These are phyloP conservation scores for Alternaria hordeiaustralica DNA, from an alignment of 2,329 filamentous ascomycete genomes.

Conservation along the genomic window DNA sequence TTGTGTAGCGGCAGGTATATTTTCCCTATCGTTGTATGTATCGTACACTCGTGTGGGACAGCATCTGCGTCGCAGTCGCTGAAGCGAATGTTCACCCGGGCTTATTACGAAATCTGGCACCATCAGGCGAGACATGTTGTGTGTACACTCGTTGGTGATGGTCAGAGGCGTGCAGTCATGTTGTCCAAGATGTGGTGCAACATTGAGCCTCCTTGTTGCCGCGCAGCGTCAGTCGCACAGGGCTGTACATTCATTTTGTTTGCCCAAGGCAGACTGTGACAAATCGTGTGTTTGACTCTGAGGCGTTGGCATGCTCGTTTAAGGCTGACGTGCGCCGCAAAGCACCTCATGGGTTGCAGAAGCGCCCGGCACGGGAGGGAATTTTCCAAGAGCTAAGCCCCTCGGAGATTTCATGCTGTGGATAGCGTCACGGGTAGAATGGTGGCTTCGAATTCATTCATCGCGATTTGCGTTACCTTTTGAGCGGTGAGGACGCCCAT, in stretches of 20 bases:
- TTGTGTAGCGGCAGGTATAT: not conserved
- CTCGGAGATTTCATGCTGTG: slow-evolving; percentile 6
- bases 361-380: slow-evolving; percentile 3
- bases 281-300: not conserved
- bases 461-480: not conserved
- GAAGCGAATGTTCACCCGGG: not conserved
- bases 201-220: slow-evolving; percentile 1
- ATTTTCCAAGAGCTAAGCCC: not conserved
- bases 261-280: slow-evolving; percentile 11
- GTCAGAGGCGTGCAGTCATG: not conserved
- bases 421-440: not conserved
- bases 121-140: not conserved
- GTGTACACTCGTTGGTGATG: not conserved
- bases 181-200: slow-evolving; percentile 1
- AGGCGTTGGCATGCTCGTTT: not conserved
- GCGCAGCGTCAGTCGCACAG: not conserved
- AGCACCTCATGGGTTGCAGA: not conserved
- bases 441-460: not conserved
- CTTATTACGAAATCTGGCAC: not conserved
- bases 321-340: slow-evolving; percentile 1
- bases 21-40: not conserved
- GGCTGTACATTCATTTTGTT: slow-evolving; percentile 4
- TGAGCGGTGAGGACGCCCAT: not conserved
- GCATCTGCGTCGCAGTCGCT: not conserved
- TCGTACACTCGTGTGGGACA: not conserved